Conservation (phyloP, 305 asterid species). For the Fraxinus velutina region DNA sequence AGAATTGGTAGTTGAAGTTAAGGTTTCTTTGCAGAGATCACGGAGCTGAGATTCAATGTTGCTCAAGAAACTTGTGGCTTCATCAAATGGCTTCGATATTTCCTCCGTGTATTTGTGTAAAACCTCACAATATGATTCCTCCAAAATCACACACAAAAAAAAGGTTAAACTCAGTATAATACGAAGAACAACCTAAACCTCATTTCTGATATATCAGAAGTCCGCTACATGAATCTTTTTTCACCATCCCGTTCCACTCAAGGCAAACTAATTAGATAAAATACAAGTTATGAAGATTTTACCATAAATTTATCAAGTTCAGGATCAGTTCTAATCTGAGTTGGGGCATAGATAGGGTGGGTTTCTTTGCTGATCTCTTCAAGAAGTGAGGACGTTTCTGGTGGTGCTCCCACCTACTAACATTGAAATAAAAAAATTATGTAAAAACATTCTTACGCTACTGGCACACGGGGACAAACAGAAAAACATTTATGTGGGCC, state of each 20-base stretch:
- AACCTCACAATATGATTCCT: conserved; percentile 70
- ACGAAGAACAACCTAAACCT: not conserved
- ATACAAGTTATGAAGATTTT: not conserved
- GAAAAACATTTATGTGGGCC: not conserved
- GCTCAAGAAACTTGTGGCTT: conserved; percentile 69
- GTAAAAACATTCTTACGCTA: not conserved
- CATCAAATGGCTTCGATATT: conserved; percentile 67
- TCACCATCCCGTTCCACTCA: not conserved
- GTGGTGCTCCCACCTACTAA: conserved; percentile 69
- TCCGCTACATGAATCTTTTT: not conserved
- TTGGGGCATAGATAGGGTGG: conserved; percentile 20
- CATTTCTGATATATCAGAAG: not conserved
- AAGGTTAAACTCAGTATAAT: not conserved
- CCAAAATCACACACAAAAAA: not conserved
- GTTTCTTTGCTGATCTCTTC: conserved; percentile 62
- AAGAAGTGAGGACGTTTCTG: conserved; percentile 55
- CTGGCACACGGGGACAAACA: not conserved
- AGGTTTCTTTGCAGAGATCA: conserved; percentile 62
- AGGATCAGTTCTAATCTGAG: conserved; percentile 59
- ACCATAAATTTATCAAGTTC: conserved; percentile 85
- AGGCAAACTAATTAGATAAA: not conserved
- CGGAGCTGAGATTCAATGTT: conserved; percentile 59
- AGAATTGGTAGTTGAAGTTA: conserved; percentile 33
- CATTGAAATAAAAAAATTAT: conserved; percentile 7
- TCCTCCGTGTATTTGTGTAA: conserved; percentile 62